Evolutionary conservation across 2,329 filamentous ascomycete species (phyloP).

Genomic region (Lachnellula arida): DNA sequence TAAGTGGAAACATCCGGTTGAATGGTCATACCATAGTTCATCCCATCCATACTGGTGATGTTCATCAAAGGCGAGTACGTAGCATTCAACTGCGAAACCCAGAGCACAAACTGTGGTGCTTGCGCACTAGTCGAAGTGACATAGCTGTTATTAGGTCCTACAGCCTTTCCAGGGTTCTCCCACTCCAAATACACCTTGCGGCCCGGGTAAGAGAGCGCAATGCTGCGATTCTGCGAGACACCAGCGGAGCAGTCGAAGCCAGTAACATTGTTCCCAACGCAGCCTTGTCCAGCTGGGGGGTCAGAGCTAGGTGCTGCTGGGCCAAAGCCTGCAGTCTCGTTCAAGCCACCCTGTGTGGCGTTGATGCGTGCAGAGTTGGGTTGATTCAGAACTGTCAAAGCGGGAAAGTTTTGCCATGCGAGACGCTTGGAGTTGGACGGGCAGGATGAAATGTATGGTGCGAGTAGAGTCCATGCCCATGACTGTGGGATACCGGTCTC

Average conservation of each 20-base stretch:
- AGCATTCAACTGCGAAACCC: slow-evolving; percentile 72
- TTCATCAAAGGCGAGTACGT: slow-evolving; percentile 63
- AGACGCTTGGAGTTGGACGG: slow-evolving; percentile 68
- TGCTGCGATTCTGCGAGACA: slow-evolving; percentile 63
- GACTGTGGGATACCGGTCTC: slow-evolving; percentile 75
- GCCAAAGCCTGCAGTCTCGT: slow-evolving; percentile 58
- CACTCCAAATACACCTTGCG: slow-evolving; percentile 66
- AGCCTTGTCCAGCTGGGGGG: slow-evolving; percentile 43
- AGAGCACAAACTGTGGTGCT: slow-evolving; percentile 62
- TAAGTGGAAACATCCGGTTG: slow-evolving; percentile 69
- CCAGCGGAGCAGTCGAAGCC: slow-evolving; percentile 57
- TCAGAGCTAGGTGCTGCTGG: slow-evolving; percentile 34
- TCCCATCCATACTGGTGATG: slow-evolving; percentile 36
- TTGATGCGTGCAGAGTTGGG: slow-evolving; percentile 68
- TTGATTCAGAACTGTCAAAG: slow-evolving; percentile 67
- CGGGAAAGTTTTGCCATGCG: slow-evolving; percentile 81
- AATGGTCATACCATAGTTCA: slow-evolving; percentile 46
- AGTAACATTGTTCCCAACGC: slow-evolving; percentile 50
- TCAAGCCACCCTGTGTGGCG: slow-evolving; percentile 53
- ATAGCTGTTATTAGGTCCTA: slow-evolving; percentile 82
- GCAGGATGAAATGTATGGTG: slow-evolving; percentile 76
- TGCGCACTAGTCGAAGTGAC: slow-evolving; percentile 58
- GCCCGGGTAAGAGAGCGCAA: slow-evolving; percentile 70
- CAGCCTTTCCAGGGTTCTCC: slow-evolving; percentile 62
- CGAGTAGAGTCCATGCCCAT: slow-evolving; percentile 78